Conservation (phyloP, 139 green algal species). For the Chlamydomonas sp. region DNA sequence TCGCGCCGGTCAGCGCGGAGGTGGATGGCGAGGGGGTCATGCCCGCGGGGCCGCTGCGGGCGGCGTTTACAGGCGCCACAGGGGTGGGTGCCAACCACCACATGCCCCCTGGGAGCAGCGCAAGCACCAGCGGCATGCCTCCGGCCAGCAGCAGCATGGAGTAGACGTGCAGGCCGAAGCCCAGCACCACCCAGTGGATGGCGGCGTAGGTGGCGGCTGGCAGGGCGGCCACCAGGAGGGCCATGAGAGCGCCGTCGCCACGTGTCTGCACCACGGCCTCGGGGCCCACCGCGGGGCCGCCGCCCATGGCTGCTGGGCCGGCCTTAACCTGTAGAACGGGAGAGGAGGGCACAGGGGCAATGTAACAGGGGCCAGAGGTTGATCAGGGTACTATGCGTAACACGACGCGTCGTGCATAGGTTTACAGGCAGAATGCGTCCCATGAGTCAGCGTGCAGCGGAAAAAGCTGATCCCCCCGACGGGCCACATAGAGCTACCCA, state of each 20-base stretch:
- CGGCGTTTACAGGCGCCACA: conserved; percentile 23
- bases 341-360: no score
- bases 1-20: conserved; percentile 8
- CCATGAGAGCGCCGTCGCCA: conserved; percentile 62
- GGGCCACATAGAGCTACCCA: no score
- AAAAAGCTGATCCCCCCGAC: no score
- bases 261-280: conserved; percentile 60
- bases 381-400: no score
- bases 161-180: conserved; percentile 74
- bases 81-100: conserved; percentile 79
- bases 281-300: conserved; percentile 7
- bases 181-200: conserved; percentile 68
- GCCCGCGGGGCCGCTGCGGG: background rate
- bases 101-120: conserved; percentile 71
- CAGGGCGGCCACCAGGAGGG: conserved; percentile 63
- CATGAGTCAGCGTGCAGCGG: no score
- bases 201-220: conserved; percentile 71
- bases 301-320: background rate
- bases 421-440: no score
- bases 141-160: conserved; percentile 76
- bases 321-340: conserved; percentile 14
- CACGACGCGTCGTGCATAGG: no score
- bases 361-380: no score
- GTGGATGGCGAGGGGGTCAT: background rate
- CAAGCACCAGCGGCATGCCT: conserved; percentile 67